phyloP scores from a whole-genome alignment of 805 yeast genomes.

The Barnettozyma wickerhamii region DNA sequence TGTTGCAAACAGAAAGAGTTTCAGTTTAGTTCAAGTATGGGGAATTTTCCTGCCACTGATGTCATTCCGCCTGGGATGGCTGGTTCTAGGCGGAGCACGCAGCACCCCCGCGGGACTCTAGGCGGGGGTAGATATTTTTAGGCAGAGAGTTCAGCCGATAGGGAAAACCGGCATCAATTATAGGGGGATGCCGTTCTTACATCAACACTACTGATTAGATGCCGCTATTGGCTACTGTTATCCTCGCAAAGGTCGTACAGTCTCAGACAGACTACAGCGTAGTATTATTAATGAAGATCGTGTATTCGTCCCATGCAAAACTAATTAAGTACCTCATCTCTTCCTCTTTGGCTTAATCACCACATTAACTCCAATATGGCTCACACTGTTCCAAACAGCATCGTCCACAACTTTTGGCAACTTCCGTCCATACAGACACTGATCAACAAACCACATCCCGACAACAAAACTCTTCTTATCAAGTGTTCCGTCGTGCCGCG shows the following conservation, averaged over 20 bases:
- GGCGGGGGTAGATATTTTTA: no score
- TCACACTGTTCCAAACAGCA: constrained; percentile 78
- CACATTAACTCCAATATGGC: constrained; percentile 38
- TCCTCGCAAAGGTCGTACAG: no score
- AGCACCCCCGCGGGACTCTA: background rate
- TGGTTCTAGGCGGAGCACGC: background rate
- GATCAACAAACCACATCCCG: constrained; percentile 99
- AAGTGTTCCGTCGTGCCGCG: constrained; percentile 64
- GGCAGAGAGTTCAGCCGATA: no score
- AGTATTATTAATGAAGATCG: background rate
- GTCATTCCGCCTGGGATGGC: background rate
- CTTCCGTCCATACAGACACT: constrained; percentile 89
- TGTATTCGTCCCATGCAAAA: background rate
- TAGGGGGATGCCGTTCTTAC: no score
- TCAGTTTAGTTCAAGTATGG: no score
- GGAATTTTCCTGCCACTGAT: no score
- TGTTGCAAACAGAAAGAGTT: no score
- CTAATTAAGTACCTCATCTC: constrained; percentile 1
- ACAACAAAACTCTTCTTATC: constrained; percentile 80
- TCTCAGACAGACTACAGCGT: no score
- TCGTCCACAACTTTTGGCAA: constrained; percentile 67
- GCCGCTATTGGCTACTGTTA: no score
- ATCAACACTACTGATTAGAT: no score
- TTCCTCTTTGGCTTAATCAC: constrained; percentile 23
- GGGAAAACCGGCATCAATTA: background rate